Evolutionary conservation across 768 basidiomycete species (phyloP).

Genomic region (Boletus sp.): DNA sequence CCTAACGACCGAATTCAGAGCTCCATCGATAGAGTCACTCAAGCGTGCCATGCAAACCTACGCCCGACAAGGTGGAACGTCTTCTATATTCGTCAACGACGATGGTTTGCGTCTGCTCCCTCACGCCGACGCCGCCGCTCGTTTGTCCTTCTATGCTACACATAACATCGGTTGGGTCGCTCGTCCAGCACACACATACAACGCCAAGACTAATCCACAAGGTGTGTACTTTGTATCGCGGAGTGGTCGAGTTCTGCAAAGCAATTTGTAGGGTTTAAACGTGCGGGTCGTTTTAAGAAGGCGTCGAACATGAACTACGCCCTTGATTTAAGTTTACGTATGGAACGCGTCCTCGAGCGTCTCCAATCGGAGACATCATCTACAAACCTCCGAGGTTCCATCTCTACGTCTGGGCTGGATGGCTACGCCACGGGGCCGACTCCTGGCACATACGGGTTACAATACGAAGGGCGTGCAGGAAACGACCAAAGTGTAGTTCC

Average conservation of each 20-base stretch:
- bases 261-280: conserved; percentile 25
- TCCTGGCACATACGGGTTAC: conserved; percentile 52
- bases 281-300: conserved; percentile 87
- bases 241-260: conserved; percentile 33
- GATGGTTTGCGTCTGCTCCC: conserved; percentile 56
- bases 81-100: conserved; percentile 57
- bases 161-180: conserved; percentile 61
- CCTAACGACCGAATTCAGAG: conserved; percentile 19
- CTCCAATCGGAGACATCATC: conserved; percentile 28
- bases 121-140: conserved; percentile 42
- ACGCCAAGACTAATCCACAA: conserved; percentile 45
- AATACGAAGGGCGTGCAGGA: conserved; percentile 63
- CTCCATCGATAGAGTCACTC: conserved; percentile 50
- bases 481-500: conserved; percentile 45
- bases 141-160: conserved; percentile 51
- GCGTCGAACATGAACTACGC: conserved; percentile 91
- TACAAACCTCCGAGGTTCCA: conserved; percentile 18
- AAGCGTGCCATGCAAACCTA: conserved; percentile 63
- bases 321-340: conserved; percentile 41
- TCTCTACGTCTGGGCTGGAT: conserved; percentile 24
- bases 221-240: conserved; percentile 31
- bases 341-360: conserved; percentile 29
- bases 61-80: conserved; percentile 61
- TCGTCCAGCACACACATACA: conserved; percentile 46
- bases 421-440: conserved; percentile 26